Evolutionary conservation across 129 eudicot genomes (phyloP).

Genomic region (Ambrosia trifida): DNA sequence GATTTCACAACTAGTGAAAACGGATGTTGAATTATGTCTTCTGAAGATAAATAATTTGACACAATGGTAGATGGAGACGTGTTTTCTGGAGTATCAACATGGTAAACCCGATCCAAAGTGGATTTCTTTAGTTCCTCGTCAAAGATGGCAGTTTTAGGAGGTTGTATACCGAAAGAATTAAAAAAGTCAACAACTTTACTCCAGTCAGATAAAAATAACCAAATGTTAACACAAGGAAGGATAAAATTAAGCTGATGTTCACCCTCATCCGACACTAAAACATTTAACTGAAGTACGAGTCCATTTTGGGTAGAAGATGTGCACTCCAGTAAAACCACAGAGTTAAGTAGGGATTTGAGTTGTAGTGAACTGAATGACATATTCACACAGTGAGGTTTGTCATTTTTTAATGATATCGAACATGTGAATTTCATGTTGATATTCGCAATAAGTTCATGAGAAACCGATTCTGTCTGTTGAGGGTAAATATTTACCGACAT

Average conservation of each 20-base stretch:
- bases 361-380: conserved; percentile 51
- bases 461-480: conserved; percentile 36
- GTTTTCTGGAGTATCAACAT: conserved; percentile 31
- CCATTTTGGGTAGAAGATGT: conserved; percentile 44
- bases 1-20: conserved; percentile 44
- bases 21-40: conserved; percentile 25
- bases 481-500: conserved; percentile 49
- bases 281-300: conserved; percentile 43
- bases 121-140: conserved; percentile 31
- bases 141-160: conserved; percentile 21
- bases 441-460: conserved; percentile 45
- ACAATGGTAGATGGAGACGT: conserved; percentile 29
- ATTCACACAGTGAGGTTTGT: conserved; percentile 36
- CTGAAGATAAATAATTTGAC: conserved; percentile 34
- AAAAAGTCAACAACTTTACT: conserved; percentile 48
- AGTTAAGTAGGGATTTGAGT: conserved; percentile 51
- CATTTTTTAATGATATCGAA: conserved; percentile 49
- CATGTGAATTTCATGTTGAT: conserved; percentile 52
- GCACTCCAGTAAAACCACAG: conserved; percentile 59
- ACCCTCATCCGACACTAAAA: conserved; percentile 38
- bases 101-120: conserved; percentile 25
- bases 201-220: conserved; percentile 79
- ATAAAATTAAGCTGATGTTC: conserved; percentile 42
- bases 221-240: conserved; percentile 67
- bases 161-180: conserved; percentile 22